These are phyloP conservation scores for Phytopythium kandeliae DNA, from an alignment of 352 stramenopile species.

Conservation along the genomic window DNA sequence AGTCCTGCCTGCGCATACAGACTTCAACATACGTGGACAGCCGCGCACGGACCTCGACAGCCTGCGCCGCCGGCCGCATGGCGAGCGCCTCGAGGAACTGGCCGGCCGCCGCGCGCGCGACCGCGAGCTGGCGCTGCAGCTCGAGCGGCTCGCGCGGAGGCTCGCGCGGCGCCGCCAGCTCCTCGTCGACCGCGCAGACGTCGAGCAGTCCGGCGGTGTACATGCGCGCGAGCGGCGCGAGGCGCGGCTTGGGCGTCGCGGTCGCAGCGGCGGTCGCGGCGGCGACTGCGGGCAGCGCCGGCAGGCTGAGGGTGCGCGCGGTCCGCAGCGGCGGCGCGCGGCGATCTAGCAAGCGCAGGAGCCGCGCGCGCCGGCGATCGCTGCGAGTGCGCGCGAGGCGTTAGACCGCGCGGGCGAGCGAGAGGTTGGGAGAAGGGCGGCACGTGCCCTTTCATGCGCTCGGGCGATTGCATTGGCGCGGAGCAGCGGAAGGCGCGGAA, in stretches of 20 bases:
- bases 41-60: conserved; percentile 18
- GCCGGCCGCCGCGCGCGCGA: conserved; percentile 18
- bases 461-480: not conserved
- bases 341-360: conserved; percentile 19
- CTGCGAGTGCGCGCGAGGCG: not conserved
- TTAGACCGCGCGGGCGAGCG: too few relatives aligned
- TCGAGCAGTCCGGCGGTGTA: conserved; percentile 23
- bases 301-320: conserved; percentile 28
- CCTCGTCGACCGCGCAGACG: conserved; percentile 13
- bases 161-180: too few relatives aligned
- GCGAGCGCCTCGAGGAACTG: conserved; percentile 46
- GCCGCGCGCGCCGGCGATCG: conserved; percentile 12
- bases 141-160: too few relatives aligned
- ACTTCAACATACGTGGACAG: too few relatives aligned
- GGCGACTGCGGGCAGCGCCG: too few relatives aligned
- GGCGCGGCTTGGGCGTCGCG: conserved; percentile 4
- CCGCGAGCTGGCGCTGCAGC: conserved; percentile 18
- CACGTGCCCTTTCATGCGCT: not conserved
- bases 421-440: not conserved
- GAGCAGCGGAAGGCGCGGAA: too few relatives aligned
- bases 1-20: too few relatives aligned
- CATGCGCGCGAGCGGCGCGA: conserved; percentile 10
- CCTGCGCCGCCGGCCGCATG: conserved; percentile 18
- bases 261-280: too few relatives aligned
- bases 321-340: conserved; percentile 10